Percentiles rank a stretch among this genome's conserved stretches.
These are phyloP conservation scores for Rhodotorula sp. DNA, from an alignment of 1,284 basidiomycete genomes.

Conservation along the genomic window DNA sequence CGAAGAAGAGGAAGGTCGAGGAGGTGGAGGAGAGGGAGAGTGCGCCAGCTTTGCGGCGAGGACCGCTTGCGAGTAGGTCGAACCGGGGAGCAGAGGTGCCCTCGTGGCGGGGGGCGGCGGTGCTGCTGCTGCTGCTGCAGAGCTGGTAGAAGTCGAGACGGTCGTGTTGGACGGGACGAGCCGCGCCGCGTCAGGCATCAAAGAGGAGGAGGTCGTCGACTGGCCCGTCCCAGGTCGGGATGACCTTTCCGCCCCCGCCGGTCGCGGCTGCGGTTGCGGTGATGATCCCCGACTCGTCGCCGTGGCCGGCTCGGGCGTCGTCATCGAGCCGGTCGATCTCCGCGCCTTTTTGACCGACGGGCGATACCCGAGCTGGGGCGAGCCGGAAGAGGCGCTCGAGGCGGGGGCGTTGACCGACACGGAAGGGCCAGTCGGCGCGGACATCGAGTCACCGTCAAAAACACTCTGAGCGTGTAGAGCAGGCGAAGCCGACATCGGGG, in stretches of 20 bases:
- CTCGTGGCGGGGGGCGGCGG: too few relatives aligned
- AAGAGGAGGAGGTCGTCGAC: too few relatives aligned
- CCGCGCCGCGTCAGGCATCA: too few relatives aligned
- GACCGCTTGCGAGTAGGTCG: background rate
- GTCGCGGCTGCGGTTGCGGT: background rate
- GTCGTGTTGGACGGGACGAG: too few relatives aligned
- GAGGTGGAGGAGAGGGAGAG: too few relatives aligned
- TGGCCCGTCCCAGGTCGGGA: too few relatives aligned
- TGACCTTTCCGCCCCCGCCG: background rate
- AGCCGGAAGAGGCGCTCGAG: background rate
- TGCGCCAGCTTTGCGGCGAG: background rate
- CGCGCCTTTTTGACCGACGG: conserved; percentile 19
- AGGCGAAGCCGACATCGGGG: background rate
- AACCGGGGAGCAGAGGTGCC: background rate
- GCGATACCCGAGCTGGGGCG: background rate
- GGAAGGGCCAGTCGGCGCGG: background rate
- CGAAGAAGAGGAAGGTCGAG: too few relatives aligned
- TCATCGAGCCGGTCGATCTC: background rate
- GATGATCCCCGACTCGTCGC: background rate
- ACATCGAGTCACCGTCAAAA: background rate
- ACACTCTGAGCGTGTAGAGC: background rate
- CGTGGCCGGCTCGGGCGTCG: background rate
- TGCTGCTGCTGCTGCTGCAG: background rate
- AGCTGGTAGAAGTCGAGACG: background rate
- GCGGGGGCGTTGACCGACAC: background rate